Conservation (phyloP, 345 rosid species). For the Gossypium stocksii region DNA sequence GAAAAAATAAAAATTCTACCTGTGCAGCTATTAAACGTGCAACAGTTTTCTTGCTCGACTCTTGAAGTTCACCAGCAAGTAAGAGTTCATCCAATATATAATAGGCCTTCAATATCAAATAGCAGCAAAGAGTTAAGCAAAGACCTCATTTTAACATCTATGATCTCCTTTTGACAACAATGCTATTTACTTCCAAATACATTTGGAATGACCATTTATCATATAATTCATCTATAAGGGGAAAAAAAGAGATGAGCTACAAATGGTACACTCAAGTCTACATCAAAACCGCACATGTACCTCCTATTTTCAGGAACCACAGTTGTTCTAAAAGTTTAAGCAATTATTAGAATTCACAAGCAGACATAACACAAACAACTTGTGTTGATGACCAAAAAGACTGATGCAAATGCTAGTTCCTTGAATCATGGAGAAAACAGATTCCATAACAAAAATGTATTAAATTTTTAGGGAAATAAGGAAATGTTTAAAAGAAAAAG, state of each 20-base stretch:
- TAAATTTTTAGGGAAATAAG: neutral
- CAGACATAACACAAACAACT: neutral
- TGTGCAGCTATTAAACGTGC: conserved; percentile 84
- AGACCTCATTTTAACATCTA: conserved; percentile 3
- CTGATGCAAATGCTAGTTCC: neutral
- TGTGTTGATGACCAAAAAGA: neutral
- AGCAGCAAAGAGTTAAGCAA: conserved; percentile 15
- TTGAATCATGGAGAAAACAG: neutral
- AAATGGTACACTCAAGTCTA: neutral
- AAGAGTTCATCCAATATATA: conserved; percentile 85
- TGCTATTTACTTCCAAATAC: neutral
- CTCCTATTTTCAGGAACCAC: neutral
- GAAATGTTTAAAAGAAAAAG: neutral
- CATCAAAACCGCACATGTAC: neutral
- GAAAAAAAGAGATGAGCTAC: neutral
- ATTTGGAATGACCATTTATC: neutral
- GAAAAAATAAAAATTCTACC: conserved; percentile 30
- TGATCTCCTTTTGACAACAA: neutral
- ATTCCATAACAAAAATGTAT: neutral
- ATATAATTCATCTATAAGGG: neutral
- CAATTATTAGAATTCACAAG: neutral
- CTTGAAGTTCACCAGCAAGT: conserved; percentile 96
- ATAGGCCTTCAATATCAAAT: conserved; percentile 55
- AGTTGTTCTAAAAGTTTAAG: neutral
- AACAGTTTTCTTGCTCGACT: conserved; percentile 88